These are phyloP conservation scores for Endoconidiophora polonica DNA, from an alignment of 2,329 filamentous ascomycete species.

Conservation along the genomic window DNA sequence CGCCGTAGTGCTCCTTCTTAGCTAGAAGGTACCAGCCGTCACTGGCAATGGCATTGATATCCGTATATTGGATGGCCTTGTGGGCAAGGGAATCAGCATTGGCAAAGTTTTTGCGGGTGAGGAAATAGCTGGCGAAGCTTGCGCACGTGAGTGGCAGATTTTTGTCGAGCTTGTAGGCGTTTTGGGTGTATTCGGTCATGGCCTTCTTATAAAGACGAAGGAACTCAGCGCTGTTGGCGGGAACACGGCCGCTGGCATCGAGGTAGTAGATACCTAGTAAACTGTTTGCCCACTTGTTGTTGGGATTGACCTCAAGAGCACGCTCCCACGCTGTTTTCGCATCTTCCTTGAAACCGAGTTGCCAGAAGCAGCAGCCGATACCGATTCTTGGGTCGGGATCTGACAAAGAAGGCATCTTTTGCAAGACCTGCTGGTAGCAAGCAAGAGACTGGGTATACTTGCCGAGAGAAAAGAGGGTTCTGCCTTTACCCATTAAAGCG, in stretches of 20 bases:
- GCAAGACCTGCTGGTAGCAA: constrained; percentile 72
- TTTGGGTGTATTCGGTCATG: constrained; percentile 88
- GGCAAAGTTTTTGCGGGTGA: constrained; percentile 61
- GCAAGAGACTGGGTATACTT: constrained; percentile 72
- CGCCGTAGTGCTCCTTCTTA: constrained; percentile 73
- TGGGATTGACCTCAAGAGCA: constrained; percentile 57
- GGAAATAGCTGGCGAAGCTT: constrained; percentile 79
- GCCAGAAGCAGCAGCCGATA: constrained; percentile 94
- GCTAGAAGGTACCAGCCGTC: constrained; percentile 95
- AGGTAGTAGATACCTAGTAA: constrained; percentile 82
- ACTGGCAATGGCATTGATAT: constrained; percentile 90
- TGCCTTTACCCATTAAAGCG: constrained; percentile 76
- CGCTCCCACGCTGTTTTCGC: constrained; percentile 84
- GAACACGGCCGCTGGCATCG: constrained; percentile 66
- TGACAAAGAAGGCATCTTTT: constrained; percentile 69
- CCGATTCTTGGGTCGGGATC: constrained; percentile 94
- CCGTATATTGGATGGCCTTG: constrained; percentile 87
- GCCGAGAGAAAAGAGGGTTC: constrained; percentile 70
- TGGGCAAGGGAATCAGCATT: constrained; percentile 77
- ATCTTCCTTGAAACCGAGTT: constrained; percentile 84
- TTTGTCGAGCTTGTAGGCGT: constrained; percentile 85
- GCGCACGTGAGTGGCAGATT: constrained; percentile 78
- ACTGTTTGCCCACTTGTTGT: constrained; percentile 71
- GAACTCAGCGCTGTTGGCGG: constrained; percentile 73
- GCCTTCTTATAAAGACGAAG: constrained; percentile 74